These are phyloP conservation scores for Rhizophora apiculata DNA, from an alignment of 345 rosid species.

Conservation along the genomic window DNA sequence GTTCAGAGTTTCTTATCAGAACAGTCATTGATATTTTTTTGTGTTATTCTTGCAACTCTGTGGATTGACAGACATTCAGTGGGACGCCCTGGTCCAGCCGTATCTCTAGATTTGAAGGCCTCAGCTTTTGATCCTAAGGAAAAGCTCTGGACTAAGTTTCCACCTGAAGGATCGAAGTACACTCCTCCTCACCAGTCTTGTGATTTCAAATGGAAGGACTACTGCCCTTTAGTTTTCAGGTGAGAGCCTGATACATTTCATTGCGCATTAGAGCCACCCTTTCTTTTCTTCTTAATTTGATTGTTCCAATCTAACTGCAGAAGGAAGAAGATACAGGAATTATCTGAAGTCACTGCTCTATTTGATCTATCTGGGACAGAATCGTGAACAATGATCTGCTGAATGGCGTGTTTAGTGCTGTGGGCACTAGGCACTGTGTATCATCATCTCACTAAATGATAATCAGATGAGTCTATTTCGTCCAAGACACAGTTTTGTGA, in stretches of 20 bases:
- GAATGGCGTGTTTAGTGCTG: background rate
- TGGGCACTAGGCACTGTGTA: background rate
- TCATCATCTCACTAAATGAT: background rate
- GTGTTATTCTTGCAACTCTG: background rate
- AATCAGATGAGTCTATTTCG: no score
- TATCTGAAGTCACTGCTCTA: background rate
- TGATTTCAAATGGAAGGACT: slow-evolving; percentile 97
- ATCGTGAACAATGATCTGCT: background rate
- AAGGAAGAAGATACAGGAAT: background rate
- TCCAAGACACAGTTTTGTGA: no score
- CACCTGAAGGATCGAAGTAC: slow-evolving; percentile 90
- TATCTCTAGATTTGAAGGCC: slow-evolving; percentile 77
- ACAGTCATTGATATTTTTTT: background rate
- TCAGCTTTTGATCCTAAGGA: slow-evolving; percentile 94
- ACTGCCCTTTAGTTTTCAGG: slow-evolving; percentile 98
- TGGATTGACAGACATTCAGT: slow-evolving; percentile 69
- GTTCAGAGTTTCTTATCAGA: background rate
- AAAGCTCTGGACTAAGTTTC: slow-evolving; percentile 95
- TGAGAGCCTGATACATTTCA: slow-evolving; percentile 18
- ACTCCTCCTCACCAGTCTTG: slow-evolving; percentile 94
- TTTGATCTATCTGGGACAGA: background rate
- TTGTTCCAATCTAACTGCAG: background rate
- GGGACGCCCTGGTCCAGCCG: slow-evolving; percentile 87
- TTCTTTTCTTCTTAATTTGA: background rate
- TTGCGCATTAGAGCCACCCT: slow-evolving; percentile 3